Percentiles rank a stretch among this genome's conserved stretches.
Evolutionary conservation across 441 rosid species (phyloP).

Genomic region (Manihot esculenta): DNA sequence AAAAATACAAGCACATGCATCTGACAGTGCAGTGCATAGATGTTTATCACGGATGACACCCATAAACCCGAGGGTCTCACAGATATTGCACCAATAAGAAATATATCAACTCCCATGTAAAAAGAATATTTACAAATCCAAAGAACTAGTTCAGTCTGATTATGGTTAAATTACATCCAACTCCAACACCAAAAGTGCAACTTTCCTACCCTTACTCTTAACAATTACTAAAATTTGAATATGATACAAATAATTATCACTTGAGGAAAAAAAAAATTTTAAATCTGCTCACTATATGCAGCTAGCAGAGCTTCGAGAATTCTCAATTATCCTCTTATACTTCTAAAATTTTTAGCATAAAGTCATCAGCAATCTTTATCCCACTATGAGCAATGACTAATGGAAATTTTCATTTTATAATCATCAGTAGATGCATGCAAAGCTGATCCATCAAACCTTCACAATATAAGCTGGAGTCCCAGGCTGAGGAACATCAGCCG

Average conservation of each 20-base stretch:
- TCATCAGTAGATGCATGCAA: slow-evolving; percentile 6
- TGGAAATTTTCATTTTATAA: background rate
- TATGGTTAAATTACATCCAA: background rate
- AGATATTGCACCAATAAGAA: background rate
- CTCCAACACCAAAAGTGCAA: background rate
- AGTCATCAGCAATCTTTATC: background rate
- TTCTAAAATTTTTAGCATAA: slow-evolving; percentile 1
- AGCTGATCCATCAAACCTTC: slow-evolving; percentile 50
- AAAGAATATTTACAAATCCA: background rate
- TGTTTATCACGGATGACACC: background rate
- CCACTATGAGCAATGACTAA: background rate
- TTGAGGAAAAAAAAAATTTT: background rate
- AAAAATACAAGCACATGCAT: background rate
- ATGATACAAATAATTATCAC: background rate
- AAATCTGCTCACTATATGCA: background rate
- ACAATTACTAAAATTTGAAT: background rate
- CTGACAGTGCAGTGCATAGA: background rate
- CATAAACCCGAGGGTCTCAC: background rate
- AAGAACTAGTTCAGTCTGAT: background rate
- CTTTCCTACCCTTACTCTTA: background rate
- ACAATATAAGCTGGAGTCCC: slow-evolving; percentile 95
- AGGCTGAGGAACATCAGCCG: slow-evolving; percentile 98
- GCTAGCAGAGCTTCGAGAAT: background rate
- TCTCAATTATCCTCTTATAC: background rate
- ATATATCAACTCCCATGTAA: background rate